Evolutionary conservation across 176 grass and related monocot species (phyloP).

Genomic region (Paspalum notatum): DNA sequence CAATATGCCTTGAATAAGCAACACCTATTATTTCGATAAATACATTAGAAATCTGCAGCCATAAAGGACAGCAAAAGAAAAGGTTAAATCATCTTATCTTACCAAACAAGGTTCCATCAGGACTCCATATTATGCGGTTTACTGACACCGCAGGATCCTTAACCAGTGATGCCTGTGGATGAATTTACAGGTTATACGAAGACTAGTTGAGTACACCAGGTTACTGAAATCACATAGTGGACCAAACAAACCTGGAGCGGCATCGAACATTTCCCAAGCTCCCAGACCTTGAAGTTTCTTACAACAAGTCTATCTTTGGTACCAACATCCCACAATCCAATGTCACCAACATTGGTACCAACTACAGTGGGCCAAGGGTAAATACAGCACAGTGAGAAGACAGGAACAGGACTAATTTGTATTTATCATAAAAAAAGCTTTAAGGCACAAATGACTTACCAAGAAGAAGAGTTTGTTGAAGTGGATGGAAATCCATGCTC

Average conservation of each 20-base stretch:
- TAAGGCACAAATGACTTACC: slow-evolving; percentile 52
- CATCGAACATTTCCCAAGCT: slow-evolving; percentile 79
- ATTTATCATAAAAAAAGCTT: slow-evolving; percentile 31
- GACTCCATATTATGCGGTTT: slow-evolving; percentile 97
- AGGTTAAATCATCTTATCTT: slow-evolving; percentile 51
- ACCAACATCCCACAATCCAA: slow-evolving; percentile 98
- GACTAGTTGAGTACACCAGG: slow-evolving; percentile 2
- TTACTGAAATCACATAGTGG: slow-evolving; percentile 24
- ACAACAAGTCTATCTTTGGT: slow-evolving; percentile 75
- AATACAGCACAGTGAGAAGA: slow-evolving; percentile 33
- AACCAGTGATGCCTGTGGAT: slow-evolving; percentile 71
- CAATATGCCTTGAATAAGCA: slow-evolving; percentile 97
- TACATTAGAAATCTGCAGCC: slow-evolving; percentile 32
- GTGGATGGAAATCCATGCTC: slow-evolving; percentile 99
- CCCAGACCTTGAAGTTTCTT: slow-evolving; percentile 98
- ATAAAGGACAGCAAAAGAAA: slow-evolving; percentile 17
- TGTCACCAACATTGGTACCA: slow-evolving; percentile 97
- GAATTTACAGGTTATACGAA: slow-evolving; percentile 11
- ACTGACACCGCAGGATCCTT: slow-evolving; percentile 89
- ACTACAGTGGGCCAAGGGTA: slow-evolving; percentile 54
- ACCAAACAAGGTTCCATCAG: slow-evolving; percentile 96
- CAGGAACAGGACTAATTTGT: not conserved
- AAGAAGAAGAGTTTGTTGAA: slow-evolving; percentile 92
- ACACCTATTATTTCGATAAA: slow-evolving; percentile 62
- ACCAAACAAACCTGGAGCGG: slow-evolving; percentile 75